Evolutionary conservation across 768 basidiomycete species (phyloP).

Genomic region (Tephrocybe sp.): DNA sequence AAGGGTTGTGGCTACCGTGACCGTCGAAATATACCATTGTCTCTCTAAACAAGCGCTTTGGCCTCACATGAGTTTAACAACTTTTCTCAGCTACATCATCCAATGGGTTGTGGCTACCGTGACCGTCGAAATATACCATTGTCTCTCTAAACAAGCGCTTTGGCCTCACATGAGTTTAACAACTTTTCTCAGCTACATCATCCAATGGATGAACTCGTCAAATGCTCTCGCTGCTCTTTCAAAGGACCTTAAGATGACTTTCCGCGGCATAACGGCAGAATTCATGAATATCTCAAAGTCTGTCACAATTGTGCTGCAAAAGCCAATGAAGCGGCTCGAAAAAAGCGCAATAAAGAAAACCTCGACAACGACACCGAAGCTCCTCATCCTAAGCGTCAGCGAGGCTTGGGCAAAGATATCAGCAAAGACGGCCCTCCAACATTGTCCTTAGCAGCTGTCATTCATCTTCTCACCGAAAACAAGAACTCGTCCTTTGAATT

Average conservation of each 20-base stretch:
- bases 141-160: too few relatives aligned
- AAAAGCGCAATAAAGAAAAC: background rate
- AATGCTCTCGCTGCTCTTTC: background rate
- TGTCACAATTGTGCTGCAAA: background rate
- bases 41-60: too few relatives aligned
- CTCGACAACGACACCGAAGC: background rate
- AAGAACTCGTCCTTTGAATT: slow-evolving; percentile 1
- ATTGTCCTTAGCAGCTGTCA: background rate
- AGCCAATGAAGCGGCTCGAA: background rate
- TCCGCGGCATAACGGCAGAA: too few relatives aligned
- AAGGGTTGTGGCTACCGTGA: background rate
- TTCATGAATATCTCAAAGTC: background rate
- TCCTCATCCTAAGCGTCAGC: background rate
- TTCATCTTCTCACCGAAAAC: background rate
- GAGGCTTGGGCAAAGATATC: background rate
- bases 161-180: background rate
- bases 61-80: background rate
- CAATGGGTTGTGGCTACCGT: background rate
- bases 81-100: background rate
- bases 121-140: too few relatives aligned
- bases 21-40: too few relatives aligned
- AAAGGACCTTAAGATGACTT: background rate
- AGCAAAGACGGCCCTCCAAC: background rate
- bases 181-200: background rate
- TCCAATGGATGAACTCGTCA: background rate